Evolutionary conservation across 345 rosid species (phyloP).

Genomic region (Gossypioides kirkii): DNA sequence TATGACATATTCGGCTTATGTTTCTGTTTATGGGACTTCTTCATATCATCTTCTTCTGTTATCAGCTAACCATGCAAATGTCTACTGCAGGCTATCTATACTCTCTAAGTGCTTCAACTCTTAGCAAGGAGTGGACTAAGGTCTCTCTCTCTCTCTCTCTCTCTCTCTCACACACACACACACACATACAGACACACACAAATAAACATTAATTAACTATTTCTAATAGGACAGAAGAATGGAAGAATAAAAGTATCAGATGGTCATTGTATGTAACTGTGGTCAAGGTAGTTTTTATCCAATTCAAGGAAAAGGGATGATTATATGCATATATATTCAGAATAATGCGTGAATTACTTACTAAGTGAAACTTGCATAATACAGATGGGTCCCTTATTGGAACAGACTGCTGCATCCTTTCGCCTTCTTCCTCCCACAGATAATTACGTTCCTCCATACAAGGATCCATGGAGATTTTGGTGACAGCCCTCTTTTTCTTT

Average conservation of each 20-base stretch:
- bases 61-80: constrained; percentile 2
- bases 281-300: too few species aligned
- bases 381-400: constrained; percentile 87
- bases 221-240: background rate
- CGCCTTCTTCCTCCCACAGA: constrained; percentile 75
- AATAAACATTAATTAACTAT: background rate
- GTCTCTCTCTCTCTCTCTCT: constrained; percentile 32
- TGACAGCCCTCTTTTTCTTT: constrained; percentile 24
- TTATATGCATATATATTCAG: background rate
- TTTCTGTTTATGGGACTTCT: background rate
- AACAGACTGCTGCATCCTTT: constrained; percentile 62
- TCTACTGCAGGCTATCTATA: constrained; percentile 68
- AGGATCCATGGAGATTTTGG: constrained; percentile 99
- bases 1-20: background rate
- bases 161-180: background rate
- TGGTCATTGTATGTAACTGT: background rate
- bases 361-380: constrained; percentile 13
- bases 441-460: constrained; percentile 82
- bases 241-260: background rate
- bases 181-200: background rate
- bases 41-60: background rate
- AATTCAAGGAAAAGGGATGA: too few species aligned
- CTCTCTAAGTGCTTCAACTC: constrained; percentile 87
- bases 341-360: constrained; percentile 2
- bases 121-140: constrained; percentile 76